Evolutionary conservation across 371 early-diverging fungal species (phyloP), one percentile per base, ranked within the genome.

Genomic region (Mucor velutinosus): DNA sequence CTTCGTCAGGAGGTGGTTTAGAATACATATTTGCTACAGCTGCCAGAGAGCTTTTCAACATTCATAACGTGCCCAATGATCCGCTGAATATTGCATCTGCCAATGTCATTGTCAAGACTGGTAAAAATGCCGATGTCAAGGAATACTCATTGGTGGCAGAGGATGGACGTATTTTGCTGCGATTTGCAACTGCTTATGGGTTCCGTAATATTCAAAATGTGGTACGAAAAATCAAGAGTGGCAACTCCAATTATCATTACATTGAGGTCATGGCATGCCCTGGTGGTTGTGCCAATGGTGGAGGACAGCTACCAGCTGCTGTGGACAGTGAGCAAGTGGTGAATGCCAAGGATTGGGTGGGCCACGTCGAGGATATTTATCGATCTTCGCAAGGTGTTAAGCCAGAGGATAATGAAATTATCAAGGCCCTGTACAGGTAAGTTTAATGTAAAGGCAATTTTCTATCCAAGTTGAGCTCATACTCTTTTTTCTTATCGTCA

Each of bases 241-340:
- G 88, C 32, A 86, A 87, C 57, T 82, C 86, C 21, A 76, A 76
- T 1, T 95, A 92, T 75, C 91, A 97, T 70, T 99, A 91, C 72
- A 92, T 97, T 1, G 98, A 99, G 72, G 94, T 99, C n/a, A 95
- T 95, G 96, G 97, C 97, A 8, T 97, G 97, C 75, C 97, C 97
- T 49, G 95, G 93, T 43, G 86, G 89, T 7, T 97, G 97, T 80
- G 90, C 93, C 63, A 95, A 95, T 73, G 97, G 97, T 11, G 97
- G 96, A 30, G 97, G 97, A 6, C 96, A 97, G 71, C 60, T 73
- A 0, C 69, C 76, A n/a, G 79, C 85, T 49, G 70, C 81, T 25
- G 78, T 71, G 49, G 74, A 70, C 4, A 47, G 60, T 0, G 68
- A 76, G 8, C 69, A 80, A 29, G 60, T 82, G 25, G 74, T 86